Conservation (phyloP, 116 monocot species). For the Trichopus zeylanicus region DNA sequence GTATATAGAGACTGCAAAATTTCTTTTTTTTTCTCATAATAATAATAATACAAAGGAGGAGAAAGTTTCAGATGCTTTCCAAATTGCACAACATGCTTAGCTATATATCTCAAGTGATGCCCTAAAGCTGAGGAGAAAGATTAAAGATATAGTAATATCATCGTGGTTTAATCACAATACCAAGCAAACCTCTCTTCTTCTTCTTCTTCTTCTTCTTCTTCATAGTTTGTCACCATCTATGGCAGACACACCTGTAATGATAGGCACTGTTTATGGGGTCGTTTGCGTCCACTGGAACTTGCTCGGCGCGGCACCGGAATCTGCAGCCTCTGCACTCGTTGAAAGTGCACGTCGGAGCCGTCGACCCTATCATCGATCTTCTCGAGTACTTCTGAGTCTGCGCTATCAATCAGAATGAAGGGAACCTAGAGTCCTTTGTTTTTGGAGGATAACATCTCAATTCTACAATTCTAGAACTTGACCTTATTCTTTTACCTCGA, state of each 20-base stretch:
- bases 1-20: too few species aligned
- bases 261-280: slow-evolving; percentile 88
- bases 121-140: too few species aligned
- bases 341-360: slow-evolving; percentile 70
- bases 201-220: too few species aligned
- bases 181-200: not conserved
- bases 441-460: not conserved
- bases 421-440: not conserved
- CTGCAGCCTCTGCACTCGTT: slow-evolving; percentile 87
- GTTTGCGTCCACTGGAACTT: slow-evolving; percentile 68
- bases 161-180: too few species aligned
- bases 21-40: too few species aligned
- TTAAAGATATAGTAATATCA: too few species aligned
- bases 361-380: slow-evolving; percentile 75
- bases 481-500: too few species aligned
- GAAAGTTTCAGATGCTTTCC: too few species aligned
- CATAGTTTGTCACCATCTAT: slow-evolving; percentile 33
- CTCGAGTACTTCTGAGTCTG: slow-evolving; percentile 14
- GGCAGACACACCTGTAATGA: slow-evolving; percentile 76
- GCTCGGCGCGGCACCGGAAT: slow-evolving; percentile 76
- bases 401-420: not conserved
- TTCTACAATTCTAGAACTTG: too few species aligned
- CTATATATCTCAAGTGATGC: too few species aligned
- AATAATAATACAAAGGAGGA: too few species aligned
- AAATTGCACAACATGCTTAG: too few species aligned